phyloP scores from a whole-genome alignment of 208 protist species.

The Trypanosoma theileri region DNA sequence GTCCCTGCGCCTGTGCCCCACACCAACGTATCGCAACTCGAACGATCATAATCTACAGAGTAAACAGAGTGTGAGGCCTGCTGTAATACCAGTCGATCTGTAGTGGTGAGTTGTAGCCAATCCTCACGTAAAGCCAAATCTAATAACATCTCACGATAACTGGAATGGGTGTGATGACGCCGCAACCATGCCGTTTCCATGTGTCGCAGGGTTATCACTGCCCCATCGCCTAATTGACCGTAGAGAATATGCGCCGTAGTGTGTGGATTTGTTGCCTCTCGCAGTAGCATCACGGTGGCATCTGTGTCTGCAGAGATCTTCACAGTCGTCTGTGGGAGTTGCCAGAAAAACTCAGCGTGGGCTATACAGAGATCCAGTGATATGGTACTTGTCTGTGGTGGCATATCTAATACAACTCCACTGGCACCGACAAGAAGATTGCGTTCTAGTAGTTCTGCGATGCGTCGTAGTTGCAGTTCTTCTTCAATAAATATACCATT shows the following conservation, averaged over 20 bases:
- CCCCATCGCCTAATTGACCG: conserved; percentile 19
- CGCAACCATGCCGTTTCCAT: conserved; percentile 72
- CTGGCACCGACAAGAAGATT: conserved; percentile 30
- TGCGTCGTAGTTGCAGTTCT: conserved; percentile 33
- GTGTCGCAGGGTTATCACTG: conserved; percentile 13
- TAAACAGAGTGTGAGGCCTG: conserved; percentile 56
- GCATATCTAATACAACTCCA: conserved; percentile 32
- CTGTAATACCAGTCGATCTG: conserved; percentile 70
- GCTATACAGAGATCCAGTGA: conserved; percentile 31
- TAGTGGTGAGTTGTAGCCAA: conserved; percentile 18
- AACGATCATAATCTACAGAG: conserved; percentile 62
- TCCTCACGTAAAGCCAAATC: conserved; percentile 30
- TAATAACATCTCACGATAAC: conserved; percentile 61
- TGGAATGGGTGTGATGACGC: conserved; percentile 66
- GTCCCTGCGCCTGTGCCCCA: conserved; percentile 72
- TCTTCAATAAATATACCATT: conserved; percentile 72
- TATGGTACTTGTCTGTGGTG: not conserved
- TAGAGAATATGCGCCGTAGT: conserved; percentile 21
- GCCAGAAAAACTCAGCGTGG: conserved; percentile 32
- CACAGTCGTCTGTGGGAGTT: conserved; percentile 14
- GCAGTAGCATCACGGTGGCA: conserved; percentile 15
- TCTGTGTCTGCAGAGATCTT: conserved; percentile 14
- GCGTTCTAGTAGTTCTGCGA: conserved; percentile 39
- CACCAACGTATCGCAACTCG: conserved; percentile 78
- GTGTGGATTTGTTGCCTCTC: conserved; percentile 17